These are phyloP conservation scores for Cornus kousa DNA, from an alignment of 148 eudicot species.

Conservation along the genomic window DNA sequence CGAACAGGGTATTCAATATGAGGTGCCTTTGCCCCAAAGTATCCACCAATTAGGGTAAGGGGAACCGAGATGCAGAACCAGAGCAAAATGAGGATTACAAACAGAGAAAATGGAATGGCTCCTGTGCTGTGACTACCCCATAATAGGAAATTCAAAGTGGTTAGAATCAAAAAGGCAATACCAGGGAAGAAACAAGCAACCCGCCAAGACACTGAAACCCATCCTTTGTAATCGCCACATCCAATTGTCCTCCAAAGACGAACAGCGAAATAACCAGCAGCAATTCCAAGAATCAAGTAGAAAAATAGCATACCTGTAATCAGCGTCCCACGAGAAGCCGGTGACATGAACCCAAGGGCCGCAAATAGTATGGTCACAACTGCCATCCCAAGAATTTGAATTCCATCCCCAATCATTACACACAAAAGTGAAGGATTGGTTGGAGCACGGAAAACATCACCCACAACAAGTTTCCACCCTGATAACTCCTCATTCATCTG, in stretches of 20 bases:
- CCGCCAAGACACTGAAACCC: slow-evolving; percentile 72
- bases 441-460: slow-evolving; percentile 81
- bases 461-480: slow-evolving; percentile 86
- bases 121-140: slow-evolving; percentile 87
- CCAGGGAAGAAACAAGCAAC: slow-evolving; percentile 90
- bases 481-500: slow-evolving; percentile 88
- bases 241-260: slow-evolving; percentile 76
- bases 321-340: slow-evolving; percentile 76
- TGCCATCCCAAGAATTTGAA: slow-evolving; percentile 87
- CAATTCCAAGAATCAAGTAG: slow-evolving; percentile 71
- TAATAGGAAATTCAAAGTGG: slow-evolving; percentile 58
- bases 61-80: slow-evolving; percentile 87
- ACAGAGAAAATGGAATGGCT: slow-evolving; percentile 71
- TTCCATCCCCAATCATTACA: slow-evolving; percentile 87
- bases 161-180: slow-evolving; percentile 52
- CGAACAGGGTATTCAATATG: slow-evolving; percentile 79
- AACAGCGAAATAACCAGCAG: slow-evolving; percentile 77
- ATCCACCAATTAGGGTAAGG: slow-evolving; percentile 73
- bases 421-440: slow-evolving; percentile 57
- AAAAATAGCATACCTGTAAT: slow-evolving; percentile 77
- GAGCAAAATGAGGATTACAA: slow-evolving; percentile 64
- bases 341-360: slow-evolving; percentile 82
- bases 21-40: slow-evolving; percentile 77
- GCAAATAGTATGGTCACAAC: slow-evolving; percentile 68
- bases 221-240: slow-evolving; percentile 61